Conservation (phyloP, 2,329 filamentous ascomycete genomes). For the Eutypa lata region DNA sequence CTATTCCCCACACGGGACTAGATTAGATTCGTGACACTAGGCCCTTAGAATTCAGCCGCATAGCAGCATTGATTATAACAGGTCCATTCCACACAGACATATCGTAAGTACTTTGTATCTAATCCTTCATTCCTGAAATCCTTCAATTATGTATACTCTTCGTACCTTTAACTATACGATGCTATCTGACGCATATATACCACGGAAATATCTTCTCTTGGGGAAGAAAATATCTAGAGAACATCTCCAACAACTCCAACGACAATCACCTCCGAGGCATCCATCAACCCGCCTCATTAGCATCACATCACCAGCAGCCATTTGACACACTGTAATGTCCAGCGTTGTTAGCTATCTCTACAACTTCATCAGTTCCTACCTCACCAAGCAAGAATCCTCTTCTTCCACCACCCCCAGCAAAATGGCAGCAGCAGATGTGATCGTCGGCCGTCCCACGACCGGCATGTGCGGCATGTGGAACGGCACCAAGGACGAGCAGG, state of each 20-base stretch:
- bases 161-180: neutral
- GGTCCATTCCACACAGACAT: neutral
- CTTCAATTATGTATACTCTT: neutral
- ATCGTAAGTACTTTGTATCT: neutral
- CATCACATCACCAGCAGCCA: neutral
- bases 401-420: neutral
- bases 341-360: neutral
- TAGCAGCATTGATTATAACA: neutral
- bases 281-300: no score
- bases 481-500: conserved; percentile 21
- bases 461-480: conserved; percentile 22
- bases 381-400: neutral
- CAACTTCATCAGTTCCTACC: neutral
- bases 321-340: neutral
- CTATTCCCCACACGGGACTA: neutral
- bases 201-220: neutral
- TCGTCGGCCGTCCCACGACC: neutral
- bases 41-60: neutral
- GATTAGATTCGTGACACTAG: neutral
- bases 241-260: no score
- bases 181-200: neutral
- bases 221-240: no score
- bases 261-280: no score
- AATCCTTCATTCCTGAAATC: neutral
- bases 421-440: neutral